phyloP scores from a whole-genome alignment of 805 yeast species.

The Zygosaccharomyces rouxii region DNA sequence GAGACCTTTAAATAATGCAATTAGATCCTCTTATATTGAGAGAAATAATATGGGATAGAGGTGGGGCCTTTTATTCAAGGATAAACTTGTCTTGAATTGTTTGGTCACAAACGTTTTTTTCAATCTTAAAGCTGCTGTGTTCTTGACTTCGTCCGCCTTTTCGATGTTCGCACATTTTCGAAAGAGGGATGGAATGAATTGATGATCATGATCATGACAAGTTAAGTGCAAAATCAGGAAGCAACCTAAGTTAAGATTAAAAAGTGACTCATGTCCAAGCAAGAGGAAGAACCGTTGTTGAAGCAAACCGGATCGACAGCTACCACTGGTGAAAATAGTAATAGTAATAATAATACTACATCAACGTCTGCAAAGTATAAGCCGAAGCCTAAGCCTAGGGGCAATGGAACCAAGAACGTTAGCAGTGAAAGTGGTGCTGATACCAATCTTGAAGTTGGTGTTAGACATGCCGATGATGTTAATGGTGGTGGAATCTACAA shows the following conservation, averaged over 20 bases:
- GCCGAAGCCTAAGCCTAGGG: constrained; percentile 2
- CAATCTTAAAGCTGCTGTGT: neutral
- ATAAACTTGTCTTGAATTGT: neutral
- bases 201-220: neutral
- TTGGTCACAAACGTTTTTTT: neutral
- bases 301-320: neutral
- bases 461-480: neutral
- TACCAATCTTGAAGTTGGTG: neutral
- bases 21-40: neutral
- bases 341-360: neutral
- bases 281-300: constrained; percentile 3
- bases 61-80: neutral
- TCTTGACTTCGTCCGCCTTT: neutral
- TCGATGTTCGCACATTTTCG: constrained; percentile 3
- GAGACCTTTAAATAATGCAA: neutral
- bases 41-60: too few relatives aligned
- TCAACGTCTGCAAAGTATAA: neutral
- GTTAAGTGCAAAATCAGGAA: neutral
- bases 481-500: neutral
- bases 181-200: constrained; percentile 3
- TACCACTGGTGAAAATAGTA: neutral
- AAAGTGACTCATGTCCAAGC: neutral
- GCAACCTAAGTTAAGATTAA: neutral
- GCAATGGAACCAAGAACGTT: neutral
- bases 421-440: neutral